Percentiles rank a stretch among this genome's conserved stretches.
These are phyloP conservation scores for Penicillium lividum DNA, from an alignment of 495 filamentous ascomycete species.

Conservation along the genomic window DNA sequence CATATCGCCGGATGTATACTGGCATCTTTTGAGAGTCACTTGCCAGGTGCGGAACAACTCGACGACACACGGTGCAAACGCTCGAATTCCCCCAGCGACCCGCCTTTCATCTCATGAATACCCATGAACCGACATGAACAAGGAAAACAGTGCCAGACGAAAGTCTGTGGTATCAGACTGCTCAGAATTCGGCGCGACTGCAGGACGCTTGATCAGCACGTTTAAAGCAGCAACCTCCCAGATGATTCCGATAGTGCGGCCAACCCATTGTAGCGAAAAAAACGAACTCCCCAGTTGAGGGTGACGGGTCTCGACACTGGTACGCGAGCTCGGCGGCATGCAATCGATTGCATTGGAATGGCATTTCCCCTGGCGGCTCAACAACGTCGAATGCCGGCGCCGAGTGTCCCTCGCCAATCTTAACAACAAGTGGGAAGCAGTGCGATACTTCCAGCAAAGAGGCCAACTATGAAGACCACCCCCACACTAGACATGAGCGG, in stretches of 20 bases:
- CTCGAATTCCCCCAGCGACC: no score
- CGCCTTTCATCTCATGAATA: no score
- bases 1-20: constrained; percentile 1
- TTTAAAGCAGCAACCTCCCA: not conserved
- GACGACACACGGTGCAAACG: not conserved
- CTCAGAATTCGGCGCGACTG: constrained; percentile 4
- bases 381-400: not conserved
- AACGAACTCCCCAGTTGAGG: not conserved
- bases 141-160: not conserved
- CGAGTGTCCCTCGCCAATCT: not conserved
- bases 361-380: not conserved
- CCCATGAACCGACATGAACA: not conserved
- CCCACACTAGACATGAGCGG: not conserved
- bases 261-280: constrained; percentile 3
- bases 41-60: not conserved
- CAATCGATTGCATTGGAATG: not conserved
- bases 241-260: constrained; percentile 2
- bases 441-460: not conserved
- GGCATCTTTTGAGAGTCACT: constrained; percentile 1
- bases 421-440: not conserved
- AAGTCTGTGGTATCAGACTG: not conserved
- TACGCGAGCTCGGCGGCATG: not conserved
- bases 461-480: not conserved
- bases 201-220: constrained; percentile 4
- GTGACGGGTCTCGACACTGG: not conserved